These are phyloP conservation scores for Apiospora kogelbergensis DNA, from an alignment of 2,329 filamentous ascomycete genomes.

Conservation along the genomic window DNA sequence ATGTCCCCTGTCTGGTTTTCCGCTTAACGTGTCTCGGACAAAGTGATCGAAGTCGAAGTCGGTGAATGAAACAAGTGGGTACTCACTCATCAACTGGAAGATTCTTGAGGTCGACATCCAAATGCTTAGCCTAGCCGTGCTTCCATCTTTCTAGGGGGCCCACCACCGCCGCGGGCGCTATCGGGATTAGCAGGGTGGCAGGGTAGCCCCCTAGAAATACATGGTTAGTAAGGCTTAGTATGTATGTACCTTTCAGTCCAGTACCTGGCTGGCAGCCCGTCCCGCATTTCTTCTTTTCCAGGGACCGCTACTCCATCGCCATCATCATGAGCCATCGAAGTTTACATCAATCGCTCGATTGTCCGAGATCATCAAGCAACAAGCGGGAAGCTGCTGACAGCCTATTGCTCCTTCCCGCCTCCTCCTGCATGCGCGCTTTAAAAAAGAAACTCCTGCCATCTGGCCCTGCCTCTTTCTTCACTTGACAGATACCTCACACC, in stretches of 20 bases:
- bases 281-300: background rate
- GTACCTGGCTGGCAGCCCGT: background rate
- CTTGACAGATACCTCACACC: background rate
- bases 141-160: background rate
- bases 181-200: background rate
- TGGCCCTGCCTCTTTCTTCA: background rate
- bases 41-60: background rate
- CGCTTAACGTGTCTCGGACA: background rate
- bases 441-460: background rate
- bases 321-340: background rate
- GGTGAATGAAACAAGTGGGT: conserved; percentile 4
- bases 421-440: background rate
- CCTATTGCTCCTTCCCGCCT: background rate
- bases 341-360: background rate
- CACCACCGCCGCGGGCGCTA: background rate
- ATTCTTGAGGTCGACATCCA: background rate
- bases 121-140: background rate
- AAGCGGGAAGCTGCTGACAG: background rate
- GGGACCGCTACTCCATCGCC: background rate
- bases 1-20: background rate
- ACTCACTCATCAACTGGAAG: background rate
- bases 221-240: background rate
- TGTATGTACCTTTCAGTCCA: no score
- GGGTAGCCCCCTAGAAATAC: background rate
- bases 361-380: background rate